phyloP scores from a whole-genome alignment of 78 protist genomes.

The Pirum gemmata region DNA sequence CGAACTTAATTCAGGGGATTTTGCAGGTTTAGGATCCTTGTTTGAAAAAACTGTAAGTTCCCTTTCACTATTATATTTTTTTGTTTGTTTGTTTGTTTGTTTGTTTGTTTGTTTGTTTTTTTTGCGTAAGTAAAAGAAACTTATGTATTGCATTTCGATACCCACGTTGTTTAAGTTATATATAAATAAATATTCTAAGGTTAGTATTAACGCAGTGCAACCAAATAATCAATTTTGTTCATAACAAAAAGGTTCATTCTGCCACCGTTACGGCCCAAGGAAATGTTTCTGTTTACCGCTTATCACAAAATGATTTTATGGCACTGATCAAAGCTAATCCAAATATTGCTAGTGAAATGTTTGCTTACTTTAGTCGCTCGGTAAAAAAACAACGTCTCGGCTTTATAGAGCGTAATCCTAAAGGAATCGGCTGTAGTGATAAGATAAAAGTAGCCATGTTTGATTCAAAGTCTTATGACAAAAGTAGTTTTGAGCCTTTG shows the following conservation, averaged over 20 bases:
- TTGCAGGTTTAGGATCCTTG: conserved; percentile 41
- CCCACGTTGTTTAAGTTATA: too few species aligned
- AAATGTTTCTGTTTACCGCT: background rate
- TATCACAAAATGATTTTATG: conserved; percentile 10
- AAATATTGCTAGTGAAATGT: background rate
- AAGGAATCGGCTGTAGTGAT: background rate
- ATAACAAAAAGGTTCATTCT: too few species aligned
- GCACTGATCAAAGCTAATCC: background rate
- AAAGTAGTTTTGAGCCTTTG: background rate
- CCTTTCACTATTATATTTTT: too few species aligned
- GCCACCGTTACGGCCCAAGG: conserved; percentile 34
- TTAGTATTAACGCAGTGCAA: too few species aligned
- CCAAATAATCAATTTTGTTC: too few species aligned
- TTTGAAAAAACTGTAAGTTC: conserved; percentile 13
- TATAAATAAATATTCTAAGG: too few species aligned
- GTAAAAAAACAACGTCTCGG: background rate
- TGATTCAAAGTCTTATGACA: conserved; percentile 39
- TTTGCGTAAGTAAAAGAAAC: too few species aligned
- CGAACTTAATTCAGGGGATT: conserved; percentile 23
- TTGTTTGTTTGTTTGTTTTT: too few species aligned
- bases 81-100: too few species aligned
- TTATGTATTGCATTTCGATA: too few species aligned
- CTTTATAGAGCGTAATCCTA: background rate
- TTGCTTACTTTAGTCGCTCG: conserved; percentile 29
- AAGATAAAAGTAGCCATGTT: conserved; percentile 14